Percentiles rank a stretch among this genome's conserved stretches.
Conservation (phyloP, 78 protist genomes). For the Paulinella micropora region DNA sequence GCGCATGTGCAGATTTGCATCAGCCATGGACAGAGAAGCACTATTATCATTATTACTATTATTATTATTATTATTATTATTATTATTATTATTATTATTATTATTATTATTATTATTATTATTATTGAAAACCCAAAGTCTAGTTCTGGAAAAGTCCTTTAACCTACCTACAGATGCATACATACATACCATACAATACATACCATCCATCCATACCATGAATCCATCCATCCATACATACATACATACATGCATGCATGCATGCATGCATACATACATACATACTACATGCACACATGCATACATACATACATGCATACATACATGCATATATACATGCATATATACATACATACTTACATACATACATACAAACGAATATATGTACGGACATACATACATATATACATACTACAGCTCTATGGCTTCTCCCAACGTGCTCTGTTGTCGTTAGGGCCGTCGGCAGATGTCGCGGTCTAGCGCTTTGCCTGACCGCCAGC, state of each 20-base stretch:
- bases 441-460: background rate
- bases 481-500: no score
- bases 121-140: no score
- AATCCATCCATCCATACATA: background rate
- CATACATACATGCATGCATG: background rate
- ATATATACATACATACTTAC: background rate
- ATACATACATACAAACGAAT: background rate
- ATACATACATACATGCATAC: background rate
- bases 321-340: background rate
- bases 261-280: background rate
- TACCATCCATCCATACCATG: no score
- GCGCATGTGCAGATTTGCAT: no score
- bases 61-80: background rate
- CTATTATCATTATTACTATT: no score
- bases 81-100: slow-evolving; percentile 14
- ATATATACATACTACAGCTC: background rate
- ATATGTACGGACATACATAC: background rate
- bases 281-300: background rate
- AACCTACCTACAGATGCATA: no score
- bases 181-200: no score
- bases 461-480: no score
- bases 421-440: background rate
- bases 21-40: no score
- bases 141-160: no score
- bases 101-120: no score